A percentile compares a stretch with the other conserved stretches of the same genome.
phyloP scores from a whole-genome alignment of 2,329 filamentous ascomycete genomes.

The Aspergillus sojae region DNA sequence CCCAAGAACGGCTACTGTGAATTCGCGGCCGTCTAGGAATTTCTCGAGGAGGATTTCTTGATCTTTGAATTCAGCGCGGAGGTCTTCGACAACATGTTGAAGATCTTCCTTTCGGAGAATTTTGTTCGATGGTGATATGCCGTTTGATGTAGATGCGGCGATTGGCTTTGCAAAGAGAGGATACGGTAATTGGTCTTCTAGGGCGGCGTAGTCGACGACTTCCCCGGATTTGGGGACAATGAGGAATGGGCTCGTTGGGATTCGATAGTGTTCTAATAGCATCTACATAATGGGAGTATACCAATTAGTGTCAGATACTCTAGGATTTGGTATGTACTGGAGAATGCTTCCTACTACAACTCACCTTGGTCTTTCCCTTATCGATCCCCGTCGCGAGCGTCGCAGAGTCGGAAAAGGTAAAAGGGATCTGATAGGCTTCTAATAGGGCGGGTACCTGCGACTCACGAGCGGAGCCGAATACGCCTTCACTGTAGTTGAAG shows the following conservation, averaged over 20 bases:
- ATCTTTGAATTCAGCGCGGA: slow-evolving; percentile 15
- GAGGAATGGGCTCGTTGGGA: slow-evolving; percentile 21
- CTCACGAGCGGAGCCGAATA: slow-evolving; percentile 26
- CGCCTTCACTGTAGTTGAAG: slow-evolving; percentile 27
- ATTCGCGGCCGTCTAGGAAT: slow-evolving; percentile 26
- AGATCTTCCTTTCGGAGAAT: slow-evolving; percentile 14
- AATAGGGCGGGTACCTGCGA: slow-evolving; percentile 28
- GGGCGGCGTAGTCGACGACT: slow-evolving; percentile 1
- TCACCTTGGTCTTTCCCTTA: slow-evolving; percentile 27
- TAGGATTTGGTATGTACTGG: neutral
- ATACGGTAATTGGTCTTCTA: slow-evolving; percentile 13
- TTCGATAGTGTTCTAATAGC: slow-evolving; percentile 17
- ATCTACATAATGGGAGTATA: slow-evolving; percentile 3
- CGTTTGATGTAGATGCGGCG: slow-evolving; percentile 24
- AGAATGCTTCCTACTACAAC: neutral
- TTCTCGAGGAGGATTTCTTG: slow-evolving; percentile 24
- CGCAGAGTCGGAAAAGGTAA: slow-evolving; percentile 25
- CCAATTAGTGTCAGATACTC: neutral
- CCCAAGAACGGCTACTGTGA: slow-evolving; percentile 27
- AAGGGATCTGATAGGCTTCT: slow-evolving; percentile 31
- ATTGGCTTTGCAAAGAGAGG: slow-evolving; percentile 25
- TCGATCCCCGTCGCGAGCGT: slow-evolving; percentile 25
- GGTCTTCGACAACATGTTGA: slow-evolving; percentile 11
- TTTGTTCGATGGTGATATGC: slow-evolving; percentile 18
- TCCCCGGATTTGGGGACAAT: slow-evolving; percentile 5